Evolutionary conservation across 495 filamentous ascomycete species (phyloP), one percentile per base, ranked within the genome.

Genomic region (Annulohypoxylon nitens): DNA sequence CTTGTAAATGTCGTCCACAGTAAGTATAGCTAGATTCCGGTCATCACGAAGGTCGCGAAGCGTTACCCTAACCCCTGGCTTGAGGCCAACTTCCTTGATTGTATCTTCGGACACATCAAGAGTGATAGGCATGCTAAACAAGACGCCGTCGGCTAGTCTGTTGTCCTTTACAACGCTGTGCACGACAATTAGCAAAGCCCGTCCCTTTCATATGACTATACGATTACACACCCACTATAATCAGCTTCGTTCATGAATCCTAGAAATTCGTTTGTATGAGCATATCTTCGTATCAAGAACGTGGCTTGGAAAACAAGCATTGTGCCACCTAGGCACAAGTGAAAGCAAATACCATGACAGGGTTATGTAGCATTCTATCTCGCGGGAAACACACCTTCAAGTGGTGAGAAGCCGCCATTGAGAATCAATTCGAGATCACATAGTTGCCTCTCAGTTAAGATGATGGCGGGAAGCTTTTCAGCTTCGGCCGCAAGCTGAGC

Each of bases 171-270:
- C 94, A 74, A 99, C 97, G 68, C 96, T 97, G 75, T 47, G 62
- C 20, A 39, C 50, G 25, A 65, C 36, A 71, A 64, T 76, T 30
- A 75, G 61, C 9, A n/a, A 41, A 65, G 23, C 69, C 48, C 45
- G 67, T 67, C 51, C 50, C 53, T 45, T 45, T 16, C 3, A 48
- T 36, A 53, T 47, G n/a, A 23, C 26, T 14, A 0, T 47, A 34
- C 14, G 26, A 33, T 58, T 34, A 16, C 34, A 50, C 90, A 97
- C 94, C 93, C 88, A 84, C 97, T 90, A 84, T 97, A 99, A 81
- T 99, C 95, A 81, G 92, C 90, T 86, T 98, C 89, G 81, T 89
- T 97, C 93, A 99, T 93, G 85, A 99, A 99, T 77, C 95, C 94
- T 97, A 78, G 7, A 45, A 14, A 47, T 33, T 10, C 37, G 66